Evolutionary conservation across 768 basidiomycete species (phyloP).

Genomic region (Macrocybe gigantea): DNA sequence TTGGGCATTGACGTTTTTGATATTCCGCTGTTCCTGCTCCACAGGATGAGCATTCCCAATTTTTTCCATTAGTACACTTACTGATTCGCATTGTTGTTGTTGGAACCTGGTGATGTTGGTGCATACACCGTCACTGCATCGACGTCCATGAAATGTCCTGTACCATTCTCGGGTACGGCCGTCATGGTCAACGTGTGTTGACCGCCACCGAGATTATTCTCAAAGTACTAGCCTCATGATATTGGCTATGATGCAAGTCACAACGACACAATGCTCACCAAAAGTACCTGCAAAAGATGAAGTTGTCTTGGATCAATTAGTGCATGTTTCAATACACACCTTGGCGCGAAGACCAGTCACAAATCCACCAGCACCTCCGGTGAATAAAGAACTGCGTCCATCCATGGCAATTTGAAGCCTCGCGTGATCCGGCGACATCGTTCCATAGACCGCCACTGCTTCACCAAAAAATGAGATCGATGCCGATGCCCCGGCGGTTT

Average conservation of each 20-base stretch:
- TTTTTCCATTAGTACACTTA: too few species aligned
- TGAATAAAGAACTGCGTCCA: conserved; percentile 24
- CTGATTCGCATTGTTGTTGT: neutral
- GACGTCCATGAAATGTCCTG: conserved; percentile 37
- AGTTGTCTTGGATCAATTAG: neutral
- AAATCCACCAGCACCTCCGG: conserved; percentile 29
- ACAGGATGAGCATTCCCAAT: neutral
- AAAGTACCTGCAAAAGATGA: conserved; percentile 19
- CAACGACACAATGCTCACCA: conserved; percentile 19
- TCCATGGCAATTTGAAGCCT: conserved; percentile 42
- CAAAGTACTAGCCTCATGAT: conserved; percentile 30
- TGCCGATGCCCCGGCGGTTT: conserved; percentile 32
- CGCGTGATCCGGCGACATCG: conserved; percentile 45
- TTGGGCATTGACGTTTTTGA: neutral
- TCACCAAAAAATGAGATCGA: conserved; percentile 41
- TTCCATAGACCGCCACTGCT: conserved; percentile 49
- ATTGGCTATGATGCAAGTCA: neutral
- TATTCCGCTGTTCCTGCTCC: neutral
- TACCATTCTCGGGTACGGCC: conserved; percentile 20
- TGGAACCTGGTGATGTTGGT: neutral
- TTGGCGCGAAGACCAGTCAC: conserved; percentile 24
- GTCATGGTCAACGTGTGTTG: conserved; percentile 34
- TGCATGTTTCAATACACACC: conserved; percentile 6
- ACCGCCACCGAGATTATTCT: conserved; percentile 28
- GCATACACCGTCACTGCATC: conserved; percentile 34